These are phyloP conservation scores for Arachis stenosperma DNA, from an alignment of 306 rosid genomes.

Conservation along the genomic window DNA sequence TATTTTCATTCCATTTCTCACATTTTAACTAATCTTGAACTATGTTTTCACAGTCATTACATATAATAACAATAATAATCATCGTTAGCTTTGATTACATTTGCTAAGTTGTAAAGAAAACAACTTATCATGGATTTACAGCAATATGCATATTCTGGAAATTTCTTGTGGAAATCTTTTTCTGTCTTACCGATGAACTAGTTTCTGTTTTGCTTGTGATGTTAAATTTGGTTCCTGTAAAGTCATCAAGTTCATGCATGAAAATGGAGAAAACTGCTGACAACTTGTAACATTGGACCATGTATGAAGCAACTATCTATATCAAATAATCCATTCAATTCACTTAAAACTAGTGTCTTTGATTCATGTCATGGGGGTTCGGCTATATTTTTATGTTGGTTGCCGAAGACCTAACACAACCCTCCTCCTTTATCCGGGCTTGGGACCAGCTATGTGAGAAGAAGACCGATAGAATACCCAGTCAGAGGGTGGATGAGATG, in stretches of 20 bases:
- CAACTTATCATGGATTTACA: constrained; percentile 26
- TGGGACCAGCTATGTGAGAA: too few species aligned
- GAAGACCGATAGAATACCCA: too few species aligned
- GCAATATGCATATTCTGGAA: constrained; percentile 4
- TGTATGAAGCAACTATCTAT: neutral
- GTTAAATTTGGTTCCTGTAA: constrained; percentile 4
- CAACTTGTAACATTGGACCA: neutral
- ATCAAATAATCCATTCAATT: neutral
- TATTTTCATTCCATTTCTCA: constrained; percentile 14
- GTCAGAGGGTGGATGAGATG: too few species aligned
- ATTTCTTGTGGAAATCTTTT: constrained; percentile 9
- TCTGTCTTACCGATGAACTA: neutral
- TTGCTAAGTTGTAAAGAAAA: constrained; percentile 37
- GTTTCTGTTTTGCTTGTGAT: neutral
- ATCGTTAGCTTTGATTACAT: constrained; percentile 16
- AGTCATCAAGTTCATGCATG: neutral
- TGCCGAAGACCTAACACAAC: too few species aligned
- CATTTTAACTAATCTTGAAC: constrained; percentile 16
- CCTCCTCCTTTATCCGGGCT: too few species aligned
- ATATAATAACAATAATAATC: neutral
- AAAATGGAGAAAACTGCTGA: constrained; percentile 1
- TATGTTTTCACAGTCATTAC: constrained; percentile 2
- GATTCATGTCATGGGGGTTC: too few species aligned
- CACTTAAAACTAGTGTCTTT: neutral
- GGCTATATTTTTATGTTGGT: too few species aligned